phyloP scores from a whole-genome alignment of 305 asterid species.

The Petunia hybrid region DNA sequence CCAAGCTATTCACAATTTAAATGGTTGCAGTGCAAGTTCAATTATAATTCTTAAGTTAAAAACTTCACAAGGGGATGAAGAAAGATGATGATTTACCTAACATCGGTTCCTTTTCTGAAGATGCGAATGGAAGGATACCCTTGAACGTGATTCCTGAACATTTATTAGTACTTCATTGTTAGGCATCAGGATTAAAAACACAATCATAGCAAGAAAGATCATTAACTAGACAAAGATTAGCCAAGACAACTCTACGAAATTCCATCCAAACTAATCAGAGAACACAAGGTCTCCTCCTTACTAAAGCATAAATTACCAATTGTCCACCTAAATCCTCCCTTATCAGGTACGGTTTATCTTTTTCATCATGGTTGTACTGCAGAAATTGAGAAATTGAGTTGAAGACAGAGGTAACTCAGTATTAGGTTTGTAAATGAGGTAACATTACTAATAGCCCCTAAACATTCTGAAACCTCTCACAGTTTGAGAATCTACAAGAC shows the following conservation, averaged over 20 bases:
- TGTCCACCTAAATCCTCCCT: slow-evolving; percentile 2
- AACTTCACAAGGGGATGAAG: slow-evolving; percentile 9
- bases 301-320: neutral
- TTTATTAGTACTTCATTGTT: slow-evolving; percentile 38
- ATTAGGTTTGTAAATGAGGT: neutral
- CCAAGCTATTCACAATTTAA: neutral
- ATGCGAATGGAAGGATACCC: slow-evolving; percentile 97
- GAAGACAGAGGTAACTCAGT: neutral
- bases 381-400: slow-evolving; percentile 18
- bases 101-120: slow-evolving; percentile 89
- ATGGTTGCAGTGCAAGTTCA: neutral
- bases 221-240: slow-evolving; percentile 13
- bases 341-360: neutral
- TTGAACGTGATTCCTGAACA: slow-evolving; percentile 92
- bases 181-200: slow-evolving; percentile 36
- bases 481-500: slow-evolving; percentile 3
- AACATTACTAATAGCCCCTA: neutral
- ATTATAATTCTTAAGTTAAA: no score
- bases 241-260: slow-evolving; percentile 22
- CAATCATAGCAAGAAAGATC: slow-evolving; percentile 34
- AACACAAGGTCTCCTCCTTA: slow-evolving; percentile 1
- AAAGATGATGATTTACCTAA: slow-evolving; percentile 57
- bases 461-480: slow-evolving; percentile 12
- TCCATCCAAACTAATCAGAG: neutral
- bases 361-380: slow-evolving; percentile 2